A percentile compares a stretch with the other conserved stretches of the same genome.
Conservation (phyloP, 2,329 filamentous ascomycete genomes). For the Penicillium nordicum region DNA sequence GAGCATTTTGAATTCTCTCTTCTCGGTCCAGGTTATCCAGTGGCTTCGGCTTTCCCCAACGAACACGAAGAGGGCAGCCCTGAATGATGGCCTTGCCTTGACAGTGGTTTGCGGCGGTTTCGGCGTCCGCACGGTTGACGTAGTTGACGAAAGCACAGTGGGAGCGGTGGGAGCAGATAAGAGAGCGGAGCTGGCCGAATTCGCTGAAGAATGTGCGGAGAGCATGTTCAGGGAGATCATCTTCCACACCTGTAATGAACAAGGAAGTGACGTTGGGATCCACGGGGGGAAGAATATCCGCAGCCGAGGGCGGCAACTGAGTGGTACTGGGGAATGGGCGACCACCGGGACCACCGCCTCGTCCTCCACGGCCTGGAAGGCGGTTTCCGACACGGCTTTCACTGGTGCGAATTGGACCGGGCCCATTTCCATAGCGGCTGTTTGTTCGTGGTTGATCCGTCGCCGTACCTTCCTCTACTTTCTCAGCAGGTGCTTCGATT, state of each 20-base stretch:
- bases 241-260: slow-evolving; percentile 92
- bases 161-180: slow-evolving; percentile 94
- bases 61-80: slow-evolving; percentile 82
- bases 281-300: slow-evolving; percentile 79
- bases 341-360: slow-evolving; percentile 46
- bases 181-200: slow-evolving; percentile 84
- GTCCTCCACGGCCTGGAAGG: slow-evolving; percentile 47
- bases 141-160: slow-evolving; percentile 98
- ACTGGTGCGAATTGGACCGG: slow-evolving; percentile 71
- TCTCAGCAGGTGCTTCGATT: slow-evolving; percentile 56
- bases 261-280: slow-evolving; percentile 87
- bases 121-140: slow-evolving; percentile 76
- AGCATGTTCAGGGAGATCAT: slow-evolving; percentile 90
- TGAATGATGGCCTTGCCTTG: slow-evolving; percentile 86
- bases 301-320: slow-evolving; percentile 72
- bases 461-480: slow-evolving; percentile 37
- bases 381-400: slow-evolving; percentile 47
- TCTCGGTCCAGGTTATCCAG: slow-evolving; percentile 89
- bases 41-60: slow-evolving; percentile 90
- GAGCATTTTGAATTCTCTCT: slow-evolving; percentile 73
- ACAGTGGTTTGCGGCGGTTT: slow-evolving; percentile 77
- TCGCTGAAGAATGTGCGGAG: slow-evolving; percentile 85
- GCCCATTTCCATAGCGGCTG: slow-evolving; percentile 45
- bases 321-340: slow-evolving; percentile 67
- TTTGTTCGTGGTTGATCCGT: slow-evolving; percentile 42